A percentile compares a stretch with the other conserved stretches of the same genome.
Conservation (phyloP, 805 yeast species). For the Suhomyces canberraensis region DNA sequence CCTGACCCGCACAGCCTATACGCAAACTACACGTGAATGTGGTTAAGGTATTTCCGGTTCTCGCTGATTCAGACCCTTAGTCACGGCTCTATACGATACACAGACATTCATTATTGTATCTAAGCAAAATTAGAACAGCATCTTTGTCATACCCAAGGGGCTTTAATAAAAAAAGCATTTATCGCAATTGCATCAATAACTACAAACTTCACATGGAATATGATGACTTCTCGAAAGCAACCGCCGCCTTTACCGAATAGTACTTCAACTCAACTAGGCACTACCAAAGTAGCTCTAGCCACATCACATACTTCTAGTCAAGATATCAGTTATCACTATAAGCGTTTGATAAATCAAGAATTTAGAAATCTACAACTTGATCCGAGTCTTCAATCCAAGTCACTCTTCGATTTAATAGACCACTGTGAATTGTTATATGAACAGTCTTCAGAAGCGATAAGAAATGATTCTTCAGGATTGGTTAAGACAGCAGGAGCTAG, state of each 20-base stretch:
- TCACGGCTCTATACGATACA: no score
- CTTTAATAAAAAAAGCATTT: no score
- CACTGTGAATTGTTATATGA: slow-evolving; percentile 39
- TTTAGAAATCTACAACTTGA: slow-evolving; percentile 39
- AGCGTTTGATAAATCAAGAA: slow-evolving; percentile 29
- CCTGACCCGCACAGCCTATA: no score
- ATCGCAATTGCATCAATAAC: no score
- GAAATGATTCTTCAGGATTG: not conserved
- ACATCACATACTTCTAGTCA: not conserved
- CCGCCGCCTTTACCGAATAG: not conserved
- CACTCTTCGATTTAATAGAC: slow-evolving; percentile 41
- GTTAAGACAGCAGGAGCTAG: not conserved
- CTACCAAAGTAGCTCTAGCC: not conserved
- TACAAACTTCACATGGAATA: no score
- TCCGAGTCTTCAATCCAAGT: slow-evolving; percentile 22
- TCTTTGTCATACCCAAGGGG: no score
- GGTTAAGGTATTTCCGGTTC: no score
- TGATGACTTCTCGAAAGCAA: slow-evolving; percentile 3
- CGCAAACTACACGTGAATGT: no score
- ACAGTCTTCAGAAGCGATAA: slow-evolving; percentile 15
- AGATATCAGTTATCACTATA: slow-evolving; percentile 17
- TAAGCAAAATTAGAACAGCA: no score
- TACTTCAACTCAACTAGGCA: no score
- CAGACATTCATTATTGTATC: no score
- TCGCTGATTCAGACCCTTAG: no score